These are phyloP conservation scores for Fusarium scirpi DNA, from an alignment of 2,329 filamentous ascomycete genomes.

Conservation along the genomic window DNA sequence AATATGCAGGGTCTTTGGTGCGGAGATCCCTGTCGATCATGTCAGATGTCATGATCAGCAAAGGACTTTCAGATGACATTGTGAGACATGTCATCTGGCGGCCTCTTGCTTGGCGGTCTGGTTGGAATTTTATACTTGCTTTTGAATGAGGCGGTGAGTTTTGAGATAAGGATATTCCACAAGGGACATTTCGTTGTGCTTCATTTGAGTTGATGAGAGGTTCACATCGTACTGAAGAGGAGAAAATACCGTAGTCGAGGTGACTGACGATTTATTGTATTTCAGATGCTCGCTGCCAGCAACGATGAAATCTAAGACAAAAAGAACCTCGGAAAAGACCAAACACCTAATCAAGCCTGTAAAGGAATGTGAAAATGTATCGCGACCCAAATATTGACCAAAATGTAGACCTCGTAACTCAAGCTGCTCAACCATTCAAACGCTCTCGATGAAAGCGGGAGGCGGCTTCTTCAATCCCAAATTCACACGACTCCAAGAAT, in stretches of 20 bases:
- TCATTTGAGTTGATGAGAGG: background rate
- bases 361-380: background rate
- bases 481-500: slow-evolving; percentile 5
- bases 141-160: background rate
- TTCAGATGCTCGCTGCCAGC: background rate
- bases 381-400: background rate
- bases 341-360: no score
- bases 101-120: background rate
- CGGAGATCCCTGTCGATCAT: slow-evolving; percentile 19
- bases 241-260: background rate
- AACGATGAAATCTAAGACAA: background rate
- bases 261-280: background rate
- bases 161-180: accelerated
- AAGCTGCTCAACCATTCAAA: accelerated
- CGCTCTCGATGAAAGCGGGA: background rate
- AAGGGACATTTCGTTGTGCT: background rate
- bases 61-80: background rate
- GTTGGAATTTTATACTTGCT: background rate
- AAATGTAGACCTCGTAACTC: background rate
- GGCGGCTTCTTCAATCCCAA: background rate
- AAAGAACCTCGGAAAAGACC: accelerated
- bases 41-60: no score
- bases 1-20: slow-evolving; percentile 7
- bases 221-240: background rate
- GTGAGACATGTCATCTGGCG: background rate